phyloP scores from a whole-genome alignment of 495 filamentous ascomycete species.

The Sordaria brevicollis region DNA sequence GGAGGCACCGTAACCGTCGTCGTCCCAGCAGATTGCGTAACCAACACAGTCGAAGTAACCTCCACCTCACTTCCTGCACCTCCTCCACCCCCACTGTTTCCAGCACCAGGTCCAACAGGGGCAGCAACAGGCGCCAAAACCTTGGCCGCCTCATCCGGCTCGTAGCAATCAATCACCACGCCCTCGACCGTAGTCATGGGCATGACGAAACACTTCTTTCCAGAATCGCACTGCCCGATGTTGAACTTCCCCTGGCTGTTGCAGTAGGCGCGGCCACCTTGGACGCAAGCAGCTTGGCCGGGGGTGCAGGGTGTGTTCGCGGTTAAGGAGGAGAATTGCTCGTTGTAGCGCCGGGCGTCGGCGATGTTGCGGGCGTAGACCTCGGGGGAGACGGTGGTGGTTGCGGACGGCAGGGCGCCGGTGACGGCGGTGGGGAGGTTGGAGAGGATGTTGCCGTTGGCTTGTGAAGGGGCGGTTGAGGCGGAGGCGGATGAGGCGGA shows the following conservation, averaged over 20 bases:
- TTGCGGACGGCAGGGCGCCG: constrained; percentile 15
- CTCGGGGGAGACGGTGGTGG: constrained; percentile 24
- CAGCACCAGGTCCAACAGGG: neutral
- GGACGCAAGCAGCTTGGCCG: constrained; percentile 32
- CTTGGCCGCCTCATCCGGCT: constrained; percentile 14
- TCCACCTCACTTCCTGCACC: neutral
- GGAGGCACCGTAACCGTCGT: neutral
- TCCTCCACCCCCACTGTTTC: neutral
- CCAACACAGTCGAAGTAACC: neutral
- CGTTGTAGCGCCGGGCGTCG: constrained; percentile 27
- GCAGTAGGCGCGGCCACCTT: constrained; percentile 24
- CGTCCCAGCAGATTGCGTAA: neutral
- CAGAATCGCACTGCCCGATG: constrained; percentile 15
- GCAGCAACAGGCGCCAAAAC: constrained; percentile 15
- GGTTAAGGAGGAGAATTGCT: constrained; percentile 26
- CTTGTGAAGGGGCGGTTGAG: neutral
- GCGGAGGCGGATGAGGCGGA: neutral
- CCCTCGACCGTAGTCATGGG: constrained; percentile 30
- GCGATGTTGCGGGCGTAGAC: constrained; percentile 25
- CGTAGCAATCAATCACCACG: constrained; percentile 26
- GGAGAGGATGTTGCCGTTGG: constrained; percentile 18
- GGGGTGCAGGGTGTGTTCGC: constrained; percentile 23
- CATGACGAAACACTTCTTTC: constrained; percentile 28
- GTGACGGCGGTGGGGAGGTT: constrained; percentile 29
- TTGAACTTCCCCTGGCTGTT: constrained; percentile 18